Base-by-base conservation (phyloP, 1,139 yeast genomes). In the Blastobotrys indianensis region DNA sequence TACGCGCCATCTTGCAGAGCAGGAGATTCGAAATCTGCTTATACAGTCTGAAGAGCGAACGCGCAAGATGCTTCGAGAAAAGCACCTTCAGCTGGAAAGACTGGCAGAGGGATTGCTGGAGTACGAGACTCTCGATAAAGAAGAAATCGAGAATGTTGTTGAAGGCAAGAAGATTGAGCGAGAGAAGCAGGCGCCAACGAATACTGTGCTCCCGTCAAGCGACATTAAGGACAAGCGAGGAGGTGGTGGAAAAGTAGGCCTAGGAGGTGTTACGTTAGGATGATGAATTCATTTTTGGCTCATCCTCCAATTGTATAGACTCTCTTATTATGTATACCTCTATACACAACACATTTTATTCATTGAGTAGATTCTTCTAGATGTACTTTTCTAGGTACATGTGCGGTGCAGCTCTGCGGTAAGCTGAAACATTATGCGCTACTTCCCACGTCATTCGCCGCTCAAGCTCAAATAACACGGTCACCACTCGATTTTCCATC, bases 91-190 rank as follows among this genome's bases (percentile, higher is more conserved):
- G 64, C 75, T 94, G 56, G 81, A 82, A 62, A 74, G 97, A 57
- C 73, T 94, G 53, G 98, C 98, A 0, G 86, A 85, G 63, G 98
- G 97, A 2, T 75, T 94, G 54, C 74, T 94, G 54, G 97, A 92
- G 66, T 94, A 88, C 67, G 99, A 94, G 70, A 94, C 98, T 0
- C 75, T 94, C 56, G 92, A 85, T 41, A 83, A 83, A 54, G 94
- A 83, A 31, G 98, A 94, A 65, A 92, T 92, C 74, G 94, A 85
- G 60, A 80, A 78, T 60, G 77, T 92, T 44, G 88, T 87, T 37
- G 74, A 73, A 51, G 98, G 98, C 31, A 88, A 85, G 61, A 64
- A 75, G 39, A 72, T 90, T 42, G 75, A 74, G 55, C 83, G 84
- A 65, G 76, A 77, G 40, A 84, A 80, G 65, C 77, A 76, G 11